These are phyloP conservation scores for Lachnellula subtilissima DNA, from an alignment of 2,329 filamentous ascomycete genomes.

Conservation along the genomic window DNA sequence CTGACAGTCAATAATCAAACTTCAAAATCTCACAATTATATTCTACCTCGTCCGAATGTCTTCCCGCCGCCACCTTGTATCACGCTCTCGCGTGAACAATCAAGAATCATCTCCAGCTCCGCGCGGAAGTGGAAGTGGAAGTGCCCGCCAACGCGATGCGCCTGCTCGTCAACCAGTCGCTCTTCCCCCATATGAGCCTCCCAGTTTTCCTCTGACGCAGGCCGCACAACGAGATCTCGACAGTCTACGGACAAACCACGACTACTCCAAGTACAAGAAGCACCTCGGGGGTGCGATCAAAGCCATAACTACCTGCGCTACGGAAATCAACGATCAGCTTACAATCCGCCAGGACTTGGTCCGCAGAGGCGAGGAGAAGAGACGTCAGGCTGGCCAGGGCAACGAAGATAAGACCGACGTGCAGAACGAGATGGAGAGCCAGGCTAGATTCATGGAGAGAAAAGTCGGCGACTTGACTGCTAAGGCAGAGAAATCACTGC, in stretches of 20 bases:
- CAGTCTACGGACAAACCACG: slow-evolving; percentile 37
- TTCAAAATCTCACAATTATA: not conserved
- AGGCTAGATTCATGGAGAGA: slow-evolving; percentile 38
- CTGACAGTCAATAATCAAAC: no score
- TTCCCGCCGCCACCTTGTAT: slow-evolving; percentile 17
- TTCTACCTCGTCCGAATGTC: slow-evolving; percentile 14
- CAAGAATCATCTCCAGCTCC: slow-evolving; percentile 20
- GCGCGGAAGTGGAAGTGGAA: not conserved
- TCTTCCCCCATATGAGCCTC: slow-evolving; percentile 49
- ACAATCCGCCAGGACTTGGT: slow-evolving; percentile 23
- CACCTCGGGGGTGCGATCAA: slow-evolving; percentile 43
- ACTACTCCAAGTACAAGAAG: slow-evolving; percentile 41
- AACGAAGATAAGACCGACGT: slow-evolving; percentile 34
- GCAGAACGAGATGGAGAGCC: slow-evolving; percentile 33
- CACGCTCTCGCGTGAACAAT: slow-evolving; percentile 12
- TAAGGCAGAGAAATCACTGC: slow-evolving; percentile 53
- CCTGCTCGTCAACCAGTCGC: slow-evolving; percentile 15
- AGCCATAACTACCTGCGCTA: slow-evolving; percentile 41
- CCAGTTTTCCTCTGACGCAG: slow-evolving; percentile 45
- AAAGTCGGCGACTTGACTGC: slow-evolving; percentile 48
- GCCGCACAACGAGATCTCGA: slow-evolving; percentile 42
- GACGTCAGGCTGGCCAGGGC: slow-evolving; percentile 27
- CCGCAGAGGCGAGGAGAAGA: slow-evolving; percentile 22
- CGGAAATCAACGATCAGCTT: slow-evolving; percentile 51
- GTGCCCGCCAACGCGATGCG: slow-evolving; percentile 10